phyloP scores from a whole-genome alignment of 163 green algal genomes.

The Volvox carteri region DNA sequence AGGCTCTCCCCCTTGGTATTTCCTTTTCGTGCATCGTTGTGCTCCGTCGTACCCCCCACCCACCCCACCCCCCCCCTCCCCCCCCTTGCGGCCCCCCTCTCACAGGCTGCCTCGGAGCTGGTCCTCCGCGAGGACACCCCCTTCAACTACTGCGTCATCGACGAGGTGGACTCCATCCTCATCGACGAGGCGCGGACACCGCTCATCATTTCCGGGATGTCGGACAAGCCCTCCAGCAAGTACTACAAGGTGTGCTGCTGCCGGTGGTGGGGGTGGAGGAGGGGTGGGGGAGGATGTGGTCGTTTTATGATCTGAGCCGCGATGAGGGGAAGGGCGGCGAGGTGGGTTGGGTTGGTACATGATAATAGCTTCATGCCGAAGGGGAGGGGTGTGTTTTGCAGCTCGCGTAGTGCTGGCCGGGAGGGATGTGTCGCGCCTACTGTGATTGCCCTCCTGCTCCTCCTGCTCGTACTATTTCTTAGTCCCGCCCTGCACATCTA shows the following conservation, averaged over 20 bases:
- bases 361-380: too few species aligned
- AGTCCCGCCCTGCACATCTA: too few species aligned
- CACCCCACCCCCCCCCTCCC: not conserved
- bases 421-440: too few species aligned
- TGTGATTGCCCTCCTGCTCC: too few species aligned
- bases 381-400: too few species aligned
- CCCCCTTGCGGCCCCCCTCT: not conserved
- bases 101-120: conserved; percentile 81
- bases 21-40: not conserved
- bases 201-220: conserved; percentile 96
- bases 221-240: conserved; percentile 90
- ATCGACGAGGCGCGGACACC: conserved; percentile 99
- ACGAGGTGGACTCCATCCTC: conserved; percentile 99
- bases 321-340: too few species aligned
- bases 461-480: too few species aligned
- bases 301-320: too few species aligned
- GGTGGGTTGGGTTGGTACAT: too few species aligned
- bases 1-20: not conserved
- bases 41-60: not conserved
- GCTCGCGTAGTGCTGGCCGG: too few species aligned
- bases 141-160: conserved; percentile 98
- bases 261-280: not conserved
- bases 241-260: conserved; percentile 84
- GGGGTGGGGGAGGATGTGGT: not conserved
- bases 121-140: conserved; percentile 84